A percentile compares a stretch with the other conserved stretches of the same genome.
These are phyloP conservation scores for Saccharomyces uvarum DNA, from an alignment of 1,139 yeast genomes.

Conservation along the genomic window DNA sequence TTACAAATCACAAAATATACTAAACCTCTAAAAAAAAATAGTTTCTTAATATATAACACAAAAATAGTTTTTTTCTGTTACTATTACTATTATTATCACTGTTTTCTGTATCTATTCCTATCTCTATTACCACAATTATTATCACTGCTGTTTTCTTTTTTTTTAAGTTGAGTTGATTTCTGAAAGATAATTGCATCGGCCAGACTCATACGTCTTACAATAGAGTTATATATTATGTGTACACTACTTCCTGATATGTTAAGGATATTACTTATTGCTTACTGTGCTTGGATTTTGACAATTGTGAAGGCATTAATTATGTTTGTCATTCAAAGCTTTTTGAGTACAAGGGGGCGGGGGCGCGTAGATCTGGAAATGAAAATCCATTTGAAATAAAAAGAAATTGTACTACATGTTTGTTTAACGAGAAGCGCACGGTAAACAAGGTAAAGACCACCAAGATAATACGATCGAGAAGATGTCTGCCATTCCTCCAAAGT, in stretches of 20 bases:
- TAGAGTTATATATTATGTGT: neutral
- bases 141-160: neutral
- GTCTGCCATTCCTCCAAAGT: conserved; percentile 13
- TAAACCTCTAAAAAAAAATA: neutral
- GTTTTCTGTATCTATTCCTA: neutral
- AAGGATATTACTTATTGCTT: neutral
- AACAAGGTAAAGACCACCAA: neutral
- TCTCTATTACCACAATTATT: neutral
- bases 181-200: neutral
- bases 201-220: neutral
- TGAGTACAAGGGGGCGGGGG: neutral
- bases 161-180: neutral
- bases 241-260: neutral
- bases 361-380: neutral
- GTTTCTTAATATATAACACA: neutral
- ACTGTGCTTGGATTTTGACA: neutral
- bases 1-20: neutral
- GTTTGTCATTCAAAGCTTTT: neutral
- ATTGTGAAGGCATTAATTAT: neutral
- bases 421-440: neutral
- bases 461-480: conserved; percentile 1
- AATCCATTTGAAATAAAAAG: neutral
- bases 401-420: neutral
- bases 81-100: neutral
- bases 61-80: neutral